These are phyloP conservation scores for Monilinia vaccinii-corymbosi DNA, from an alignment of 2,329 filamentous ascomycete species.

Conservation along the genomic window DNA sequence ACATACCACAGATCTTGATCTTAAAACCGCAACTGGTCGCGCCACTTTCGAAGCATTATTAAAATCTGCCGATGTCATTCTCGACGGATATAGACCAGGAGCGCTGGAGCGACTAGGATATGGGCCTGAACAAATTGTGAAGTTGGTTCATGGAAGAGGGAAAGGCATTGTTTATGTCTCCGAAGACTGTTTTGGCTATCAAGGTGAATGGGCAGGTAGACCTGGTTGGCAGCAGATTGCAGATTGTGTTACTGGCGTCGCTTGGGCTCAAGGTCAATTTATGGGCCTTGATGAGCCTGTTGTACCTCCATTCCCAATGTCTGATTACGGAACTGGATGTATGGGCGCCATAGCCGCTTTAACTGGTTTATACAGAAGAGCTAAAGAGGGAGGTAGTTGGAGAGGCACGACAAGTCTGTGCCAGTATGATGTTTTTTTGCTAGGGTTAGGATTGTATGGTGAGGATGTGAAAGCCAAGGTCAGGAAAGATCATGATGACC, in stretches of 20 bases:
- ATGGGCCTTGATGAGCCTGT: constrained; percentile 55
- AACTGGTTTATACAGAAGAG: constrained; percentile 52
- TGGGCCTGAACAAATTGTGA: constrained; percentile 43
- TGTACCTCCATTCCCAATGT: constrained; percentile 55
- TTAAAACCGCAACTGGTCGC: constrained; percentile 47
- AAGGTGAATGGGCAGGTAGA: constrained; percentile 52
- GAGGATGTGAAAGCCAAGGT: constrained; percentile 39
- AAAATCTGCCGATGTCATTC: constrained; percentile 53
- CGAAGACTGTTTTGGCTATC: constrained; percentile 63
- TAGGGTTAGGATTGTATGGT: constrained; percentile 50
- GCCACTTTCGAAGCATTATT: constrained; percentile 49
- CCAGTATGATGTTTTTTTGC: constrained; percentile 60
- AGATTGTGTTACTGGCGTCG: constrained; percentile 34
- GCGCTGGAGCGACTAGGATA: constrained; percentile 56
- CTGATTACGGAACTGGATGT: constrained; percentile 62
- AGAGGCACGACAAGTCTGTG: constrained; percentile 54
- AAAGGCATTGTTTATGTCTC: constrained; percentile 59
- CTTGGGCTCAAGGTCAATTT: constrained; percentile 43
- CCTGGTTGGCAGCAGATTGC: constrained; percentile 67
- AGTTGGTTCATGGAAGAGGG: constrained; percentile 43
- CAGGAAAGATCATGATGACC: constrained; percentile 16
- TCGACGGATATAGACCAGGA: constrained; percentile 62
- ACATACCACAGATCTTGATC: constrained; percentile 53
- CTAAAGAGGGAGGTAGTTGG: constrained; percentile 56
- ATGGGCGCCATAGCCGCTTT: constrained; percentile 61